Percentiles rank a stretch among this genome's conserved stretches.
Evolutionary conservation across 1,284 basidiomycete genomes (phyloP).

Genomic region (Ganoderma leucocontextum): DNA sequence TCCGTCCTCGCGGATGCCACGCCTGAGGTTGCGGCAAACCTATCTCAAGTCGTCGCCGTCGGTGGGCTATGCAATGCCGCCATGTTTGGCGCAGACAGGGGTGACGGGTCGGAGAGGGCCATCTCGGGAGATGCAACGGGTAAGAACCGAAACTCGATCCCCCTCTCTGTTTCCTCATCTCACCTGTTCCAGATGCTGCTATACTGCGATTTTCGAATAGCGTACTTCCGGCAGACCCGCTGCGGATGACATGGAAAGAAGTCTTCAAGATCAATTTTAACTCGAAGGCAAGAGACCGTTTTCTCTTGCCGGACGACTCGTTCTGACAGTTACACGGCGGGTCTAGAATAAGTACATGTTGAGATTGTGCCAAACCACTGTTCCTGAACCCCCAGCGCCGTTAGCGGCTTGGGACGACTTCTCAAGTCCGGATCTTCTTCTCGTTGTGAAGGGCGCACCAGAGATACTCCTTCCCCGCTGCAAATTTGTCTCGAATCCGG

Average conservation of each 20-base stretch:
- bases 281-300: conserved; percentile 47
- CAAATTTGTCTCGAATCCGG: conserved; percentile 46
- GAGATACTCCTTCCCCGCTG: conserved; percentile 64
- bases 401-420: conserved; percentile 46
- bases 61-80: conserved; percentile 70
- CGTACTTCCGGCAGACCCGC: conserved; percentile 40
- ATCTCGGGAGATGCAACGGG: conserved; percentile 72
- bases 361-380: conserved; percentile 44
- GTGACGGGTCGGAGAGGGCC: conserved; percentile 47
- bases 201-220: conserved; percentile 62
- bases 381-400: conserved; percentile 29
- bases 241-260: conserved; percentile 42
- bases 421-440: conserved; percentile 44
- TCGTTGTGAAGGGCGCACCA: conserved; percentile 64
- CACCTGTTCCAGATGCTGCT: conserved; percentile 53
- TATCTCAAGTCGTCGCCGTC: conserved; percentile 47
- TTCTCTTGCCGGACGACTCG: background rate
- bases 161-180: background rate
- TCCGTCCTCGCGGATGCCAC: conserved; percentile 16
- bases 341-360: conserved; percentile 64
- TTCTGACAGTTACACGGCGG: background rate
- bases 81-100: conserved; percentile 49
- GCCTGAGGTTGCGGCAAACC: conserved; percentile 27
- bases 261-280: conserved; percentile 57
- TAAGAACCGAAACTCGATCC: conserved; percentile 29